Conservation (phyloP, 768 basidiomycete genomes). For the Rossbeevera mucosa region DNA sequence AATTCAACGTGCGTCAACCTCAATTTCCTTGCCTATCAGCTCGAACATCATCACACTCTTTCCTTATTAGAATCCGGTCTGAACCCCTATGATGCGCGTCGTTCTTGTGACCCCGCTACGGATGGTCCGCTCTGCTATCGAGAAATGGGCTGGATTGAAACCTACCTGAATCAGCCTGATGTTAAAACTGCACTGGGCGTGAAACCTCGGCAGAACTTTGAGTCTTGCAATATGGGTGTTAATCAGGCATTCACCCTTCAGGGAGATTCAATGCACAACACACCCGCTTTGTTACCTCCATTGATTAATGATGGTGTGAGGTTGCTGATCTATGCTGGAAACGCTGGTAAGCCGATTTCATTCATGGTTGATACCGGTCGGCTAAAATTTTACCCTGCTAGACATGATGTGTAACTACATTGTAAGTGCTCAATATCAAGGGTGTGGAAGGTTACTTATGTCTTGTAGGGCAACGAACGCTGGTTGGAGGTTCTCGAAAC, state of each 20-base stretch:
- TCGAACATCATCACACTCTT: background rate
- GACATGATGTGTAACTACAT: slow-evolving; percentile 90
- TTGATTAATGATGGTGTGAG: slow-evolving; percentile 80
- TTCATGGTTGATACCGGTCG: background rate
- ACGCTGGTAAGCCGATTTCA: slow-evolving; percentile 51
- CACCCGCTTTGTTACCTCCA: slow-evolving; percentile 70
- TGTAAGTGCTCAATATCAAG: slow-evolving; percentile 31
- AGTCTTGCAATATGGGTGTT: slow-evolving; percentile 73
- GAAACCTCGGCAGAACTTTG: slow-evolving; percentile 52
- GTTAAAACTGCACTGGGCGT: slow-evolving; percentile 80
- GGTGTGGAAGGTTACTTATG: background rate
- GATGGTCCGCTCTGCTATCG: slow-evolving; percentile 74
- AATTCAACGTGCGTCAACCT: slow-evolving; percentile 53
- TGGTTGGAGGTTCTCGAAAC: slow-evolving; percentile 68
- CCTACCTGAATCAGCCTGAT: slow-evolving; percentile 75
- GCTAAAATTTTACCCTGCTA: slow-evolving; percentile 22
- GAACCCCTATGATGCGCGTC: slow-evolving; percentile 88
- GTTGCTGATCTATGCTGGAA: slow-evolving; percentile 86
- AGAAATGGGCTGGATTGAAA: slow-evolving; percentile 84
- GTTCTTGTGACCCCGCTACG: slow-evolving; percentile 61
- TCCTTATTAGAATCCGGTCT: slow-evolving; percentile 52
- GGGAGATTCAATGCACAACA: slow-evolving; percentile 86
- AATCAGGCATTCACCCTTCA: slow-evolving; percentile 77
- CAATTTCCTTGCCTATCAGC: background rate
- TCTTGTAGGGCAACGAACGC: slow-evolving; percentile 62